Evolutionary conservation across 2,329 filamentous ascomycete species (phyloP), one percentile per base, ranked within the genome.

Genomic region (Phaeosphaeriaceae sp.): DNA sequence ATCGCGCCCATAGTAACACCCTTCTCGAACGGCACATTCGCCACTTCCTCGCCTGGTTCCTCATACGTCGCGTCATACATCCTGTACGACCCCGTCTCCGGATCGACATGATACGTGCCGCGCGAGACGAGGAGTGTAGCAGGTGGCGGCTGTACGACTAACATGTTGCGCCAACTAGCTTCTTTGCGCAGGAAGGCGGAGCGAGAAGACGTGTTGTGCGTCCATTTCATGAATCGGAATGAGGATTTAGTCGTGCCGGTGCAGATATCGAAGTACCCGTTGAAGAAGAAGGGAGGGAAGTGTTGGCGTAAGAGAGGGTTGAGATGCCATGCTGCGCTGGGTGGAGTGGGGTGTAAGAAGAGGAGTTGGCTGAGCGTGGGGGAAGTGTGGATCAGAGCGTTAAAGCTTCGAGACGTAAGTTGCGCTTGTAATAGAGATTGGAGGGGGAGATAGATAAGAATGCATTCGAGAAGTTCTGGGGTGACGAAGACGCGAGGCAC

Each of bases 101-200:
- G 48, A 31, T 31, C 25, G 25, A 31, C 25, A 31, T 31, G 25
- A 11, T 31, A 31, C 25, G 25, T 31, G 25, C 25, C 25, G 6
- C 25, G 25, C 25, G 25, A 31, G 5, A 31, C 25, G 25, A 31
- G 25, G 5, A 31, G 25, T 31, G 25, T 6, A 11, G 6, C 5
- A 2, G 61, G 55, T 19, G 64, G 48, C 15, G 64, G 62, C 49
- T 63, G 64, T 6, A 58, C 36, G 13, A 63, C 6, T 11, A 65
- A 48, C 64, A 67, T 67, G 9, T 51, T 51, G 7, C 62, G 48
- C 64, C 62, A 67, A 31, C 60, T 63, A 7, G 64, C 63, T 20
- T 60, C 53, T 21, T 42, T 21, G 7, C 54, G 51, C 19, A 61
- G 48, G 19, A 61, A 58, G 5, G 54, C 49, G 11, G 55, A 41